A percentile compares a stretch with the other conserved stretches of the same genome.
Conservation (phyloP, 1,284 basidiomycete species). For the Papiliotrema laurentii region DNA sequence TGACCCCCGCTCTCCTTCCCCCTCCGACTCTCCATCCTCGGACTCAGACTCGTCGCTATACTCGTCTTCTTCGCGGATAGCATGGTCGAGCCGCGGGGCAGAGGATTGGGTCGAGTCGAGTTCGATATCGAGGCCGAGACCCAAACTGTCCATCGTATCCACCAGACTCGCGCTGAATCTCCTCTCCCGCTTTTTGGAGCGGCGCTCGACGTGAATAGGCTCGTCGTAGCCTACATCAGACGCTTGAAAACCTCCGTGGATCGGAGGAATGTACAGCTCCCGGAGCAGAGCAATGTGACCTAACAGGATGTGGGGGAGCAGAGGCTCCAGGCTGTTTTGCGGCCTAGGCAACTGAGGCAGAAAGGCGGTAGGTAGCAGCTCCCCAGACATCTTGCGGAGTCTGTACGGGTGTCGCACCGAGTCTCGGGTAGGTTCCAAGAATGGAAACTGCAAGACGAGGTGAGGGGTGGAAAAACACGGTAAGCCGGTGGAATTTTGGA, state of each 20-base stretch:
- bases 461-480: too few relatives aligned
- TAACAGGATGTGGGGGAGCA: conserved; percentile 17
- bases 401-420: too few relatives aligned
- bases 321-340: conserved; percentile 30
- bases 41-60: conserved; percentile 4
- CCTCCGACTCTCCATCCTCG: conserved; percentile 10
- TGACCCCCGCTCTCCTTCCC: conserved; percentile 12
- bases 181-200: conserved; percentile 17
- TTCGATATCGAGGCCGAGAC: conserved; percentile 17
- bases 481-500: too few relatives aligned
- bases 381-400: not conserved
- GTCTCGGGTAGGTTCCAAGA: too few relatives aligned
- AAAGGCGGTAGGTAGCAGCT: conserved; percentile 28
- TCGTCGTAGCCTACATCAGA: conserved; percentile 18
- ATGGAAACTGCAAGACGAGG: too few relatives aligned
- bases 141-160: conserved; percentile 32
- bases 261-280: conserved; percentile 40
- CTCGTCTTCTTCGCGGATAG: not conserved
- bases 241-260: conserved; percentile 40
- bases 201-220: not conserved
- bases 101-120: not conserved
- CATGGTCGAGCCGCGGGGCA: not conserved
- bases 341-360: conserved; percentile 36
- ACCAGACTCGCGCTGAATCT: conserved; percentile 18
- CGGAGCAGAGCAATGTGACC: conserved; percentile 31